Conservation (phyloP, 371 early-diverging fungal genomes). For the Saksenaea vasiformis region DNA sequence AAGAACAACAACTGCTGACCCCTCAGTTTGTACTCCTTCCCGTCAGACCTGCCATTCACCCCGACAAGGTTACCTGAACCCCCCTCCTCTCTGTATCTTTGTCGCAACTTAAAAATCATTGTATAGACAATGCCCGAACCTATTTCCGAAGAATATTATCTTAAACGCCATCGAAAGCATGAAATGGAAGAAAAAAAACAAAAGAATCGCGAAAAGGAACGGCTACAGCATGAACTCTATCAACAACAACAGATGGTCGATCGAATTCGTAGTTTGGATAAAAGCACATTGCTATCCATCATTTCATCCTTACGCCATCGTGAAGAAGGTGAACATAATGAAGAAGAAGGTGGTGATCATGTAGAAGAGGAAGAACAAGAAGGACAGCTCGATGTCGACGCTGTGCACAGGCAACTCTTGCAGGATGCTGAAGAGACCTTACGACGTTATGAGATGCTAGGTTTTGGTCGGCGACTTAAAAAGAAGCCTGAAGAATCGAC, state of each 20-base stretch:
- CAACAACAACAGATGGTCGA: conserved; percentile 65
- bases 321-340: conserved; percentile 15
- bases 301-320: conserved; percentile 41
- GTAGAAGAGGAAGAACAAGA: conserved; percentile 8
- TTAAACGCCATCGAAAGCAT: conserved; percentile 62
- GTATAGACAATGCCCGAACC: not conserved
- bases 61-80: not conserved
- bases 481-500: conserved; percentile 1
- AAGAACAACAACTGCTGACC: not conserved
- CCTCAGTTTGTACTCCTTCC: not conserved
- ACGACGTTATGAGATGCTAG: conserved; percentile 53
- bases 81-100: not conserved
- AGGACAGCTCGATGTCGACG: conserved; percentile 32
- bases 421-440: conserved; percentile 56
- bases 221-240: conserved; percentile 61
- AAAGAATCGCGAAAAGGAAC: conserved; percentile 70
- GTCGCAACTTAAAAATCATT: not conserved
- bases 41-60: not conserved
- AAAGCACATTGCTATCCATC: conserved; percentile 36
- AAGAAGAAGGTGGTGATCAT: not conserved
- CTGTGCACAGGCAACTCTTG: conserved; percentile 47
- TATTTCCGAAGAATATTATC: conserved; percentile 54
- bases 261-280: conserved; percentile 55
- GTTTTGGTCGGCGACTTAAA: conserved; percentile 24
- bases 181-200: conserved; percentile 67